Evolutionary conservation across 129 eudicot species (phyloP).

Genomic region (Glebionis coronaria): DNA sequence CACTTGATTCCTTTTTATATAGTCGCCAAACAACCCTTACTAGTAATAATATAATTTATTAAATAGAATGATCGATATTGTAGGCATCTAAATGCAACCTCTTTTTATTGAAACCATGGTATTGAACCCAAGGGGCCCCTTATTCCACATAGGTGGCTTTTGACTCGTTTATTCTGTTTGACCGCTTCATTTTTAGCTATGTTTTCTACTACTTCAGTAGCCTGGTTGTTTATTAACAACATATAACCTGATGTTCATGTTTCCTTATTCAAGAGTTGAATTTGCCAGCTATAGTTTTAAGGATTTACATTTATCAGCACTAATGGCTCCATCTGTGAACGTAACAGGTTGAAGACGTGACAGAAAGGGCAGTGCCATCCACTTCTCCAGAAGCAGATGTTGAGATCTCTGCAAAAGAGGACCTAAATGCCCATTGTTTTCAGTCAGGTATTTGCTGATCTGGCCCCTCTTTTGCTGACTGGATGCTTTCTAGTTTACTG

Average conservation of each 20-base stretch:
- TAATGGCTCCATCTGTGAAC: slow-evolving; percentile 8
- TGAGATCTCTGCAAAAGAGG: slow-evolving; percentile 20
- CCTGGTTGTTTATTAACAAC: too few relatives aligned
- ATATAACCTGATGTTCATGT: too few relatives aligned
- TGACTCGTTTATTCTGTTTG: neutral
- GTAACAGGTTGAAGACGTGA: slow-evolving; percentile 37
- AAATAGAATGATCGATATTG: neutral
- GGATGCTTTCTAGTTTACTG: neutral
- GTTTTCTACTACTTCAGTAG: too few relatives aligned
- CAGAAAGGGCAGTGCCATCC: slow-evolving; percentile 19
- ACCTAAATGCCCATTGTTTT: slow-evolving; percentile 20
- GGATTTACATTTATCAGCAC: slow-evolving; percentile 7
- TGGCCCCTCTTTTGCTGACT: neutral
- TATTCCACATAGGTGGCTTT: too few relatives aligned
- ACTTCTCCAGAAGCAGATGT: slow-evolving; percentile 30
- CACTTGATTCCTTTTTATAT: too few relatives aligned
- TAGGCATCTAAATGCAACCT: too few relatives aligned
- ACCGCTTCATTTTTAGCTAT: neutral
- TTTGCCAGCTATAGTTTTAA: slow-evolving; percentile 9
- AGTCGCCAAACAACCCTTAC: too few relatives aligned
- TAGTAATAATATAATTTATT: too few relatives aligned
- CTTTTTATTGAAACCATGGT: neutral
- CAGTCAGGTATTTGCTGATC: slow-evolving; percentile 32
- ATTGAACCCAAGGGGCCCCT: too few relatives aligned
- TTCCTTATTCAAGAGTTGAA: too few relatives aligned